Percentiles rank a stretch among this genome's conserved stretches.
These are phyloP conservation scores for Solanum lycopersicoides DNA, from an alignment of 257 asterid genomes.

Conservation along the genomic window DNA sequence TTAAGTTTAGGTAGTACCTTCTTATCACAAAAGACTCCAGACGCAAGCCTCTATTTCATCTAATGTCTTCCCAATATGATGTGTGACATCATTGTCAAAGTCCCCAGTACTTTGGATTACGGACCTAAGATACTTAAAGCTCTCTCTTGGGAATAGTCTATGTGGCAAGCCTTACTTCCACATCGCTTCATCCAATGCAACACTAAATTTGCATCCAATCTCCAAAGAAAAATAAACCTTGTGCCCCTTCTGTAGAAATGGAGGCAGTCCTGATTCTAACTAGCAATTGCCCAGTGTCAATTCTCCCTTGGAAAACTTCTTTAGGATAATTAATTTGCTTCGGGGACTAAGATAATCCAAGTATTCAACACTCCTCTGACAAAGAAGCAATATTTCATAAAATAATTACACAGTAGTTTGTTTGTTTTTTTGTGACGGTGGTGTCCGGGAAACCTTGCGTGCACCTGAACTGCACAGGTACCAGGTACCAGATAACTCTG, in stretches of 20 bases:
- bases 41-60: background rate
- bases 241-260: background rate
- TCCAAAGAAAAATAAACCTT: background rate
- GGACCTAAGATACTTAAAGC: background rate
- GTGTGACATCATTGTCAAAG: background rate
- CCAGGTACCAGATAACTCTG: background rate
- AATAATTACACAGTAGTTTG: background rate
- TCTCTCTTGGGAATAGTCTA: background rate
- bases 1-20: background rate
- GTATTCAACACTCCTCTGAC: background rate
- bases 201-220: background rate
- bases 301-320: background rate
- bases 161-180: background rate
- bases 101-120: background rate
- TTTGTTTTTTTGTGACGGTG: background rate
- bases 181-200: background rate
- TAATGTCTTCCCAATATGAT: background rate
- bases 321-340: background rate
- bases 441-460: background rate
- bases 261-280: background rate
- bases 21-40: background rate
- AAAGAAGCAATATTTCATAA: background rate
- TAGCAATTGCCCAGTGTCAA: background rate
- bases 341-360: background rate
- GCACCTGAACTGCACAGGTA: background rate